These are phyloP conservation scores for Tilletia setariae DNA, from an alignment of 1,284 basidiomycete genomes.

Conservation along the genomic window DNA sequence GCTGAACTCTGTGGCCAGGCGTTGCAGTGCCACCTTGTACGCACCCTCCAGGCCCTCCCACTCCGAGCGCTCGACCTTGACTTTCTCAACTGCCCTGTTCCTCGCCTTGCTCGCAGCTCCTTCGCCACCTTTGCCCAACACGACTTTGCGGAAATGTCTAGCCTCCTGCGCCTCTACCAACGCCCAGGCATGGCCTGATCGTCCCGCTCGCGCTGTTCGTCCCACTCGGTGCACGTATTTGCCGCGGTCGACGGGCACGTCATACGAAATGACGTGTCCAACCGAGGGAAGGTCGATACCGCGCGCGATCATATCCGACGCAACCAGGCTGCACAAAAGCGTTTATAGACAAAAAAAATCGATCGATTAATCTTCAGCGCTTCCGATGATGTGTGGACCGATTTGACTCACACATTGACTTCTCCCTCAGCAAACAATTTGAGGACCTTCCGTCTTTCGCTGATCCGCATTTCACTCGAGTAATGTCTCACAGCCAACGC, in stretches of 20 bases:
- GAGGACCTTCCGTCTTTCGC: conserved; percentile 73
- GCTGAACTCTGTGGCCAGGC: conserved; percentile 5
- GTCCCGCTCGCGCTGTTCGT: conserved; percentile 85
- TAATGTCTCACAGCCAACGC: conserved; percentile 58
- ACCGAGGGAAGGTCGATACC: conserved; percentile 95
- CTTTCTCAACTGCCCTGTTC: background rate
- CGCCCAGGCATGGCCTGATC: conserved; percentile 83
- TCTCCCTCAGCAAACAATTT: conserved; percentile 76
- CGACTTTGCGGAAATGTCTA: conserved; percentile 27
- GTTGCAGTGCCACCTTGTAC: conserved; percentile 9
- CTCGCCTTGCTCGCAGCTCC: conserved; percentile 13
- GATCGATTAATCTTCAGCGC: no score
- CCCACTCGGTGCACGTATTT: conserved; percentile 97
- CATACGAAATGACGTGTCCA: conserved; percentile 87
- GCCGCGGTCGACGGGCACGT: conserved; percentile 90
- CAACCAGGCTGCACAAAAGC: conserved; percentile 68
- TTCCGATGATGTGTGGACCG: no score
- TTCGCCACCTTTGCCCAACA: background rate
- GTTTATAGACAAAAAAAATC: background rate
- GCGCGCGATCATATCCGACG: conserved; percentile 90
- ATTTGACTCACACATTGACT: conserved; percentile 76
- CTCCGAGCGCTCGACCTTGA: background rate
- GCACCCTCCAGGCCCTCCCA: conserved; percentile 4
- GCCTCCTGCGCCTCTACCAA: conserved; percentile 94
- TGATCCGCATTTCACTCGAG: conserved; percentile 76